phyloP scores from a whole-genome alignment of 2,329 filamentous ascomycete genomes.

The Exophiala bonariae region DNA sequence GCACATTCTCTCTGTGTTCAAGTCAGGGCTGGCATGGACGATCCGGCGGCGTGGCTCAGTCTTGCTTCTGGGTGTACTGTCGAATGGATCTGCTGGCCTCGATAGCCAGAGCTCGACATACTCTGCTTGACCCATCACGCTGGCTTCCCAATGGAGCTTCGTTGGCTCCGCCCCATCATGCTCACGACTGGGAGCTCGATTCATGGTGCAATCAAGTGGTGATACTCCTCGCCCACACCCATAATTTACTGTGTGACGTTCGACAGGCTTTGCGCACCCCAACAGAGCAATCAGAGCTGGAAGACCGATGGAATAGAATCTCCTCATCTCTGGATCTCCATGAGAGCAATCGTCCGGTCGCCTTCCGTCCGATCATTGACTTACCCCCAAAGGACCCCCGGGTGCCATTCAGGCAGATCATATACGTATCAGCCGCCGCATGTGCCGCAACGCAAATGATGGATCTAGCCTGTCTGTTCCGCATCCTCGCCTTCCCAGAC shows the following conservation, averaged over 20 bases:
- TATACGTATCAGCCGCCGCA: constrained; percentile 2
- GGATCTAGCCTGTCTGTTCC: constrained; percentile 13
- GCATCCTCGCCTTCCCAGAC: constrained; percentile 14
- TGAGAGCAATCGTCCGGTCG: neutral
- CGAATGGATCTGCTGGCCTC: constrained; percentile 7
- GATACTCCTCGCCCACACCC: constrained; percentile 4
- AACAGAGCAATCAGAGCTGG: neutral
- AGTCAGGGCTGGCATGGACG: constrained; percentile 7
- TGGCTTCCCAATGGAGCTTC: constrained; percentile 1
- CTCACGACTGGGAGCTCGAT: neutral
- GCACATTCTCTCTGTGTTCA: constrained; percentile 7
- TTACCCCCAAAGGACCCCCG: neutral
- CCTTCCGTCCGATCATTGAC: neutral
- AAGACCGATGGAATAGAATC: neutral
- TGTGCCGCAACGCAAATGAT: constrained; percentile 19
- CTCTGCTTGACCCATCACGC: neutral
- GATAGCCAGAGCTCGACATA: constrained; percentile 1
- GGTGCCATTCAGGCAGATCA: neutral
- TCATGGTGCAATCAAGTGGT: constrained; percentile 7
- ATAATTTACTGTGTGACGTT: constrained; percentile 5
- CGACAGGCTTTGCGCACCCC: neutral
- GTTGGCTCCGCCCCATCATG: neutral
- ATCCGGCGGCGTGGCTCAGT: constrained; percentile 1
- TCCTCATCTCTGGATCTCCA: neutral
- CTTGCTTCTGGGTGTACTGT: constrained; percentile 11